A percentile compares a stretch with the other conserved stretches of the same genome.
These are phyloP conservation scores for Colletotrichum tropicicola DNA, from an alignment of 2,329 filamentous ascomycete genomes.

Conservation along the genomic window DNA sequence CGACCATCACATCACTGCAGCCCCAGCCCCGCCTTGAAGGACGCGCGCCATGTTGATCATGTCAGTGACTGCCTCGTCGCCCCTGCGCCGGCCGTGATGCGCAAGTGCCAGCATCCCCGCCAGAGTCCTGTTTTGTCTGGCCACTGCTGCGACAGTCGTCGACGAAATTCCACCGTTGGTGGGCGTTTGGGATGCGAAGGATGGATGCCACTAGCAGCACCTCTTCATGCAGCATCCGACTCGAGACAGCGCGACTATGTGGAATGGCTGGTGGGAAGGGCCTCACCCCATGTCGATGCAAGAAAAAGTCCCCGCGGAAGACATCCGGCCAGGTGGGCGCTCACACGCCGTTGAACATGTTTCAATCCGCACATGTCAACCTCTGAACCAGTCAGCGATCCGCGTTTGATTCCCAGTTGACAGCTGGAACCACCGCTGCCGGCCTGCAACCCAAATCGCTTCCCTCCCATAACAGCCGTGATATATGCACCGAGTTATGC, in stretches of 20 bases:
- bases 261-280: background rate
- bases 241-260: background rate
- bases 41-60: constrained; percentile 1
- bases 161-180: no score
- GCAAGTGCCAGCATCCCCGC: no score
- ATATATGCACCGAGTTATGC: background rate
- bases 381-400: constrained; percentile 3
- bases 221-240: background rate
- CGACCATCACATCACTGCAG: background rate
- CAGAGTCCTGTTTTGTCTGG: no score
- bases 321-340: constrained; percentile 17
- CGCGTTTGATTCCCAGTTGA: constrained; percentile 24
- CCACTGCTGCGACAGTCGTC: no score
- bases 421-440: constrained; percentile 8
- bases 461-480: background rate
- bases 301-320: constrained; percentile 21
- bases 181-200: background rate
- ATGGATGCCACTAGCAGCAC: background rate
- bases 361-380: constrained; percentile 23
- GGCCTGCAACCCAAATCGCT: background rate
- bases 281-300: constrained; percentile 12
- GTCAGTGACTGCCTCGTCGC: background rate
- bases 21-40: constrained; percentile 11
- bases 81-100: background rate
- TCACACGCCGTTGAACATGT: constrained; percentile 11